phyloP scores from a whole-genome alignment of 805 yeast species.

The Saccharomycopsis sp. region DNA sequence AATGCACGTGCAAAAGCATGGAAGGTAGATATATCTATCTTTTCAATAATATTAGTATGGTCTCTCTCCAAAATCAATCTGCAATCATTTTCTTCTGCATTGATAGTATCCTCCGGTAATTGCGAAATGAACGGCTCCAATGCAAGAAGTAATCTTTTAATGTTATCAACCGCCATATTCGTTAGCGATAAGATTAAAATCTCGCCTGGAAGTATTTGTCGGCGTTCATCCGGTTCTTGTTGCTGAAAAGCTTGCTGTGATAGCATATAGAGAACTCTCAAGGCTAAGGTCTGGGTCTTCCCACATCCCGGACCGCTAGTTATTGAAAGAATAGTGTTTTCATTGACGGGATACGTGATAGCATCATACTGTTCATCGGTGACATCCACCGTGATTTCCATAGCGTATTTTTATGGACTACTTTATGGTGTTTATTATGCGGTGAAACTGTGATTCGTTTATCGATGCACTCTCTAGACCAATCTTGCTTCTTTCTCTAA shows the following conservation, averaged over 20 bases:
- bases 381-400: neutral
- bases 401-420: too few relatives aligned
- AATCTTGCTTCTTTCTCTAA: too few relatives aligned
- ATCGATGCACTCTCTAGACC: too few relatives aligned
- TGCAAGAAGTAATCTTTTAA: constrained; percentile 22
- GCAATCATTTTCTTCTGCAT: neutral
- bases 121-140: neutral
- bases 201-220: constrained; percentile 39
- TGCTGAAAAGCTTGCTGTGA: constrained; percentile 7
- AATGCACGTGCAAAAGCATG: constrained; percentile 54
- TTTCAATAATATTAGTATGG: constrained; percentile 20
- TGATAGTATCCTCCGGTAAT: neutral
- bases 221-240: constrained; percentile 20
- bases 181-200: constrained; percentile 62
- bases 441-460: too few relatives aligned
- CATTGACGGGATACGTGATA: neutral
- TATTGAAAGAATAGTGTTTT: constrained; percentile 1
- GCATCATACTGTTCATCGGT: constrained; percentile 1
- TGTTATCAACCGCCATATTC: constrained; percentile 55
- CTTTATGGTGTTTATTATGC: too few relatives aligned
- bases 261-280: neutral
- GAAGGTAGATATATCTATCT: constrained; percentile 48
- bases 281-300: constrained; percentile 12
- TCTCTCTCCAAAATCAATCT: too few relatives aligned
- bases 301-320: constrained; percentile 21